Percentiles rank a stretch among this genome's conserved stretches.
Conservation (phyloP, 2,329 filamentous ascomycete species). For the Fonsecaea nubica region DNA sequence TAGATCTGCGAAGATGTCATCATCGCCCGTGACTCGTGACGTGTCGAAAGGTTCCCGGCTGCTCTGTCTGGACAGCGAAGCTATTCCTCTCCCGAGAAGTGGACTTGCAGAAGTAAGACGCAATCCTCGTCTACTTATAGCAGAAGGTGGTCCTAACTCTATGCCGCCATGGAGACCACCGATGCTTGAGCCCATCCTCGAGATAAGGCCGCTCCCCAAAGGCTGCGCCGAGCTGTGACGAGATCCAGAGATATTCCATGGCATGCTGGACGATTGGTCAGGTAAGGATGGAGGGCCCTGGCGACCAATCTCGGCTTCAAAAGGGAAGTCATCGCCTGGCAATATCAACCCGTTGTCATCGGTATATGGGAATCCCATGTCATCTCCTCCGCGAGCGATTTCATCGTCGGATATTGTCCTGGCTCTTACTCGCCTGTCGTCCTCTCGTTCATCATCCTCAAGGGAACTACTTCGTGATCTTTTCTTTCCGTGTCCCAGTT, state of each 20-base stretch:
- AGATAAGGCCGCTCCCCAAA: conserved; percentile 44
- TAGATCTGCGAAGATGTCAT: conserved; percentile 43
- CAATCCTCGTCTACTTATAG: conserved; percentile 52
- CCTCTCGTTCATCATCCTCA: conserved; percentile 40
- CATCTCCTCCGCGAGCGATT: conserved; percentile 43
- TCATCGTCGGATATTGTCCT: conserved; percentile 43
- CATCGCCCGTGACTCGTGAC: conserved; percentile 28
- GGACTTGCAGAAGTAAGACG: conserved; percentile 67
- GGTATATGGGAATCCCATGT: conserved; percentile 32
- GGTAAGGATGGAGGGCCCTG: conserved; percentile 70
- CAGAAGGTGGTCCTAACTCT: conserved; percentile 40
- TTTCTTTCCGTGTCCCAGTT: conserved; percentile 39
- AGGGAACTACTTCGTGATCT: conserved; percentile 44
- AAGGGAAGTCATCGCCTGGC: conserved; percentile 46
- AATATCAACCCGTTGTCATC: conserved; percentile 49
- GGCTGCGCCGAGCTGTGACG: conserved; percentile 51
- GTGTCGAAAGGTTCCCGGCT: conserved; percentile 21
- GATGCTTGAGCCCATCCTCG: conserved; percentile 47
- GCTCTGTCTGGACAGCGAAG: conserved; percentile 41
- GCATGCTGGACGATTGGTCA: conserved; percentile 71
- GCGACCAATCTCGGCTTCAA: conserved; percentile 68
- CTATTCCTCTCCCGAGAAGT: conserved; percentile 49
- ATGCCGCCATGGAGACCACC: conserved; percentile 42
- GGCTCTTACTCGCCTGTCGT: conserved; percentile 47
- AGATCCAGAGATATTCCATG: conserved; percentile 70